phyloP scores from a whole-genome alignment of 257 asterid species.

The Jacaranda copaia region DNA sequence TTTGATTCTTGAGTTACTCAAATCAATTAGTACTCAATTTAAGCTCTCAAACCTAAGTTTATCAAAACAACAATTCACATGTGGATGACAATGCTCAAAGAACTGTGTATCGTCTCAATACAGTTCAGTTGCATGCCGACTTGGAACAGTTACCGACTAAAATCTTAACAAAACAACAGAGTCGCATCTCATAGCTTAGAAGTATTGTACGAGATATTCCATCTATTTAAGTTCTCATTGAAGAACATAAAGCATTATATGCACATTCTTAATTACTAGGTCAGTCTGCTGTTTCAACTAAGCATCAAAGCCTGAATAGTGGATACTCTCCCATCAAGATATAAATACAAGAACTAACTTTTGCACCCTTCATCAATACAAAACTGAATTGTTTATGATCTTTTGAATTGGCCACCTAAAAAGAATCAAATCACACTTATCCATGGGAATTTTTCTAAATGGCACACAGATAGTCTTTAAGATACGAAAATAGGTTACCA shows the following conservation, averaged over 20 bases:
- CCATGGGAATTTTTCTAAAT: constrained; percentile 11
- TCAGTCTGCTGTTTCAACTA: background rate
- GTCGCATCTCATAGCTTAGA: constrained; percentile 23
- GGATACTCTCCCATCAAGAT: background rate
- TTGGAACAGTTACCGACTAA: background rate
- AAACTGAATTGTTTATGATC: background rate
- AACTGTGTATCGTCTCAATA: background rate
- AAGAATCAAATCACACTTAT: background rate
- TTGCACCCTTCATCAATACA: constrained; percentile 6
- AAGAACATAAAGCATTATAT: background rate
- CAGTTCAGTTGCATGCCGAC: background rate
- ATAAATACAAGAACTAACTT: background rate
- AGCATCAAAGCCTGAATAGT: constrained; percentile 3
- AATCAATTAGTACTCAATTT: background rate
- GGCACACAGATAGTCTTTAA: background rate
- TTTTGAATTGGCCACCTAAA: background rate
- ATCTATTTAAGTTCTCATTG: constrained; percentile 20
- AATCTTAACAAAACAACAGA: background rate
- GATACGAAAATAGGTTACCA: background rate
- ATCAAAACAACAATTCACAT: background rate
- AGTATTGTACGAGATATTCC: background rate
- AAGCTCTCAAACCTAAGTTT: background rate
- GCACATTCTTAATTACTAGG: constrained; percentile 20
- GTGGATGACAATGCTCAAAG: background rate
- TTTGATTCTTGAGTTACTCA: background rate